A percentile compares a stretch with the other conserved stretches of the same genome.
Conservation (phyloP, 2,329 filamentous ascomycete genomes). For the Pseudogymnoascus sp. region DNA sequence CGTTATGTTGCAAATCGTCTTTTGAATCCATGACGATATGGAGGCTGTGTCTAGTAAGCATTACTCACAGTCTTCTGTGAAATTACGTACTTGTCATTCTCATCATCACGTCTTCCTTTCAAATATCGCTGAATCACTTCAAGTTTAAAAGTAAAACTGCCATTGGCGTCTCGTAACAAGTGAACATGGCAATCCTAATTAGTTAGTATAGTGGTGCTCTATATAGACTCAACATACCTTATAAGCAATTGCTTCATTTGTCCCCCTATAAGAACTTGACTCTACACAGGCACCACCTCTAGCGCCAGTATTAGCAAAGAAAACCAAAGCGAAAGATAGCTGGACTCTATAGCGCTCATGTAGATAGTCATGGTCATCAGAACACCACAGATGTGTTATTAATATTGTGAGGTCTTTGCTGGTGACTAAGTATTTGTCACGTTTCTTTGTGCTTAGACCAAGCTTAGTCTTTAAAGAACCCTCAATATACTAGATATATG, state of each 20-base stretch:
- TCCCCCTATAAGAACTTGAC: conserved; percentile 4
- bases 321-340: neutral
- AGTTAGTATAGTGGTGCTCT: neutral
- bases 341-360: neutral
- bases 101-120: neutral
- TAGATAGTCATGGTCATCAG: no score
- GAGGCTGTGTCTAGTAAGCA: neutral
- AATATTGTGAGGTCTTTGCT: no score
- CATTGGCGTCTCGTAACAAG: neutral
- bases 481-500: no score
- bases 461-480: no score
- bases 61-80: no score
- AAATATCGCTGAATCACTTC: neutral
- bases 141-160: neutral
- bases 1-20: neutral
- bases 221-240: neutral
- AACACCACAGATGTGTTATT: no score
- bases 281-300: conserved; percentile 2
- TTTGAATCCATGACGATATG: neutral
- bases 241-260: conserved; percentile 1
- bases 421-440: no score
- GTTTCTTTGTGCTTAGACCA: no score
- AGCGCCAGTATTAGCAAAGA: neutral
- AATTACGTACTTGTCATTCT: conserved; percentile 5
- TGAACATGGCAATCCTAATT: neutral